phyloP scores from a whole-genome alignment of 2,329 filamentous ascomycete genomes.

The Clarireedia hainanense region DNA sequence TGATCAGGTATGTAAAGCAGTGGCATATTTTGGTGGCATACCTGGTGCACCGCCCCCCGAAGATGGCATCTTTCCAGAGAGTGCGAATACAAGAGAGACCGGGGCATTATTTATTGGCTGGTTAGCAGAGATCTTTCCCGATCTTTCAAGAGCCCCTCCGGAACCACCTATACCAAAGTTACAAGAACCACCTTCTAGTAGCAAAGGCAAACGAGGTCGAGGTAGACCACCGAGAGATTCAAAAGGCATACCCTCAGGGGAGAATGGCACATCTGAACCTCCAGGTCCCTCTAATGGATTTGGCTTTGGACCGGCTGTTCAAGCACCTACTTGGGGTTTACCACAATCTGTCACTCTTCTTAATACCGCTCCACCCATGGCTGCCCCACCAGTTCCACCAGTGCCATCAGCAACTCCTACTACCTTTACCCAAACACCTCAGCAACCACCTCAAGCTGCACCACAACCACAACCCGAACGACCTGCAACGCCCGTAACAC shows the following conservation, averaged over 20 bases:
- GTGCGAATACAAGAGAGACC: slow-evolving; percentile 47
- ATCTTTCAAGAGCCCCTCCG: slow-evolving; percentile 20
- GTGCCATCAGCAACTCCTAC: not conserved
- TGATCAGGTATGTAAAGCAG: slow-evolving; percentile 53
- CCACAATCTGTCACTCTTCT: slow-evolving; percentile 23
- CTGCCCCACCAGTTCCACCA: slow-evolving; percentile 13
- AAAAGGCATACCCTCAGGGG: slow-evolving; percentile 8
- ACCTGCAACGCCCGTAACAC: slow-evolving; percentile 18
- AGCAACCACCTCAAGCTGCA: not conserved
- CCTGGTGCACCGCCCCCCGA: slow-evolving; percentile 45
- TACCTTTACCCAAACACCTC: slow-evolving; percentile 5
- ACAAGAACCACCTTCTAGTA: not conserved
- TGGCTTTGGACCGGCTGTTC: slow-evolving; percentile 25
- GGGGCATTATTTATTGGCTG: slow-evolving; percentile 53
- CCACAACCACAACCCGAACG: slow-evolving; percentile 12
- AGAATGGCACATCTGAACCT: slow-evolving; percentile 14
- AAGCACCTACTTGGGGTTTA: slow-evolving; percentile 26
- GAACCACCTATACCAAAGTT: slow-evolving; percentile 12
- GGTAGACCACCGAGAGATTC: slow-evolving; percentile 18
- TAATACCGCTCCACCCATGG: slow-evolving; percentile 18
- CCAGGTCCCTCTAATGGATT: slow-evolving; percentile 27
- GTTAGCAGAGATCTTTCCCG: slow-evolving; percentile 56
- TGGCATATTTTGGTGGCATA: slow-evolving; percentile 56
- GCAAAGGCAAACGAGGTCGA: slow-evolving; percentile 21
- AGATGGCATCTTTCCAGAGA: slow-evolving; percentile 46